These are phyloP conservation scores for Dryas integrifolia DNA, from an alignment of 331 rosid genomes.

Conservation along the genomic window DNA sequence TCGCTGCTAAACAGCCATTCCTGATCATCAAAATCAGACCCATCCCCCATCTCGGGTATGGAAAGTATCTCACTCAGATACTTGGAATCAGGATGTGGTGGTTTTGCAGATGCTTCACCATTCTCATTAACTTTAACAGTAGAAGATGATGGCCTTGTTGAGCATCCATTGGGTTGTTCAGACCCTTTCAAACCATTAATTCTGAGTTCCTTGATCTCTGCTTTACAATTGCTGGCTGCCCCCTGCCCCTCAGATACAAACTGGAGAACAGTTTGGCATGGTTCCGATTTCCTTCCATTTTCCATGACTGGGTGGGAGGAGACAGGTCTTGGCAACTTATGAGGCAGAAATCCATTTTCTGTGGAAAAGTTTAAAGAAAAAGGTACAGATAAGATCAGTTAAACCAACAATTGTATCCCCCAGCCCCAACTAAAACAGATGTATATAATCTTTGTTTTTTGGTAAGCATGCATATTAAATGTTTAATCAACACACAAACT, in stretches of 20 bases:
- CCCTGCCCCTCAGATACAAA: not conserved
- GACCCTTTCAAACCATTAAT: constrained; percentile 10
- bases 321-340: constrained; percentile 3
- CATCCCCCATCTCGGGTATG: constrained; percentile 52
- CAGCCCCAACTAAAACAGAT: not conserved
- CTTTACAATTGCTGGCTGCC: constrained; percentile 2
- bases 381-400: not conserved
- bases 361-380: constrained; percentile 7
- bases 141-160: constrained; percentile 6
- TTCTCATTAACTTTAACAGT: constrained; percentile 1
- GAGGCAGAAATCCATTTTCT: constrained; percentile 23
- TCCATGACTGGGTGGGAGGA: not conserved
- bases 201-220: constrained; percentile 6
- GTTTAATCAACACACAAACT: not conserved
- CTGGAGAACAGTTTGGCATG: constrained; percentile 6
- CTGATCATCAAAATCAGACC: constrained; percentile 47
- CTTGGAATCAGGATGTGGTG: constrained; percentile 65
- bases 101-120: constrained; percentile 32
- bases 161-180: not conserved
- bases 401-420: not conserved
- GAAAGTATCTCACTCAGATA: constrained; percentile 47
- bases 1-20: constrained; percentile 55
- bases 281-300: constrained; percentile 16
- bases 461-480: not conserved
- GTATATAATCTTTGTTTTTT: not conserved